Base-by-base conservation (phyloP, 768 basidiomycete species). In the Grammothele lineata region DNA sequence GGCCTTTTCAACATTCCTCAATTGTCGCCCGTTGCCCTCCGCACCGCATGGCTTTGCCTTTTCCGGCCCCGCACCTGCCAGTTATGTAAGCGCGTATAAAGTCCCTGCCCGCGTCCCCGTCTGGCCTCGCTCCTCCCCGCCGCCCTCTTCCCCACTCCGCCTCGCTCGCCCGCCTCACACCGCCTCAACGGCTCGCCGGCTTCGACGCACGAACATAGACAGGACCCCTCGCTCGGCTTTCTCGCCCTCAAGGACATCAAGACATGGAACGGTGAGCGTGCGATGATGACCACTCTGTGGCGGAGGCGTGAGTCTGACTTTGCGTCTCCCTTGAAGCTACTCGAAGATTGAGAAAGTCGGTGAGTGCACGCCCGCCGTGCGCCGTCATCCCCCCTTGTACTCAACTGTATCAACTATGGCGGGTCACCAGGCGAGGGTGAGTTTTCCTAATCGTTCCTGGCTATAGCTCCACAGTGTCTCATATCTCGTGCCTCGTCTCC, bases 261-360 rank as follows among this genome's bases (percentile, higher is more conserved):
- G 47, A 40, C 21, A 62, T 62, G 61, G 61, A 62, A 39, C 56
- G 59, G 61, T 62, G 43, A 44, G 55, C 45, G 25, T 19, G 15
- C 38, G 25, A 24, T 32, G 42, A 30, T 18, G 32, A 9, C 27
- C 9, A 8, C 30, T 9, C 9, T 52, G 59, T 57, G 57, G 57
- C 54, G 48, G 42, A 3, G 9, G 40, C 44, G 45, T 11, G 25
- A 24, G 39, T 15, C 39, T 37, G 30, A 38, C 22, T 33, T 17
- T 17, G 6, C n/a, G n/a, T n/a, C n/a, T n/a, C n/a, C 7, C 18
- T 8, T 8, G 15, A 54, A 95, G 95, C 61, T 97, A 97, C 69
- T 86, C 90, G 54, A 96, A 94, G 78, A 82, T 97, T 57, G 94
- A 97, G 74, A 97, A 97, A 85, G 81, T 97, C 60, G 94, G 94